These are phyloP conservation scores for Suillus plorans DNA, from an alignment of 768 basidiomycete genomes.

Conservation along the genomic window DNA sequence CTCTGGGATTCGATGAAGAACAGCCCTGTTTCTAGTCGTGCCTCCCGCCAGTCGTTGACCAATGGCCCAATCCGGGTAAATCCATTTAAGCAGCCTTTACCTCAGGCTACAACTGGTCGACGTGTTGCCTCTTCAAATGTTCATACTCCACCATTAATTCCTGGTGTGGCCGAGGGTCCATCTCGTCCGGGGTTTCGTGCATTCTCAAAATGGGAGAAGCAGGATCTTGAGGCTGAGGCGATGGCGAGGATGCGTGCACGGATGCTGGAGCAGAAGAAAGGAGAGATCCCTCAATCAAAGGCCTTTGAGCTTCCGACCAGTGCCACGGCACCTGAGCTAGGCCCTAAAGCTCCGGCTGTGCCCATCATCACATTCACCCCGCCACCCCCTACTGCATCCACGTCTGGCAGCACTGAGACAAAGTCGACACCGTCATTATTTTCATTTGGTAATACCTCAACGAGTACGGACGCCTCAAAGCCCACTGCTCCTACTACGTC, in stretches of 20 bases:
- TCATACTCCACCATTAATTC: slow-evolving; percentile 25
- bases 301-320: slow-evolving; percentile 29
- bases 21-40: slow-evolving; percentile 38
- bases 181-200: slow-evolving; percentile 44
- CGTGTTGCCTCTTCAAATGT: slow-evolving; percentile 41
- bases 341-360: slow-evolving; percentile 19
- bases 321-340: slow-evolving; percentile 22
- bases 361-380: slow-evolving; percentile 31
- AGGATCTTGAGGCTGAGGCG: slow-evolving; percentile 78
- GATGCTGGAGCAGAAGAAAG: slow-evolving; percentile 45
- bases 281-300: slow-evolving; percentile 36
- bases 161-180: slow-evolving; percentile 53
- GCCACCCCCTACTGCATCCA: slow-evolving; percentile 13
- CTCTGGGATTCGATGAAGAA: slow-evolving; percentile 63
- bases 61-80: slow-evolving; percentile 47
- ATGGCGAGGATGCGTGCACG: slow-evolving; percentile 68
- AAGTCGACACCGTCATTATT: slow-evolving; percentile 17
- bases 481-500: neutral
- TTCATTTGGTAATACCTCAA: slow-evolving; percentile 14
- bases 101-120: slow-evolving; percentile 38
- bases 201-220: slow-evolving; percentile 84
- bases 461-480: slow-evolving; percentile 13
- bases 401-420: slow-evolving; percentile 11
- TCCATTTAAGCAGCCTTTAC: slow-evolving; percentile 42
- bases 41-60: slow-evolving; percentile 49